Evolutionary conservation across 2,329 filamentous ascomycete species (phyloP), one percentile per base, ranked within the genome.

Genomic region (Colletotrichum euphorbiae): DNA sequence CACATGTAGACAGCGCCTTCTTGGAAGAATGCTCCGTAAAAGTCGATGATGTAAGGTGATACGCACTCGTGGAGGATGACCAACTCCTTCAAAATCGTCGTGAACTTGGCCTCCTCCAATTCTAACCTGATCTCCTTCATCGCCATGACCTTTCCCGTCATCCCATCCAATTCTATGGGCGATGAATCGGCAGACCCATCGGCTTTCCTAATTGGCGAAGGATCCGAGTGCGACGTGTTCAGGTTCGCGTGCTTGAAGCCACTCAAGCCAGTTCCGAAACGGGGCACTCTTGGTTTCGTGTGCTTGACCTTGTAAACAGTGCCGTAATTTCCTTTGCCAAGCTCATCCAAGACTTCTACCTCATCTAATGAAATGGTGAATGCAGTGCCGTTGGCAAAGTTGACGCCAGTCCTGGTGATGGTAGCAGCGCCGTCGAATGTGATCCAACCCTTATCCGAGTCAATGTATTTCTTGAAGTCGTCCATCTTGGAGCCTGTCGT

Each of bases 41-140:
- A 99, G 77, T 99, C 95, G 78, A 99, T 96, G 73, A 99, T 98
- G 79, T 95, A 97, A 0, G 96, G 95, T 2, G 94, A 98, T 3
- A 96, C 85, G 76, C 96, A 99, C 73, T 96, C 92, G 80, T 99
- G 96, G 2, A 99, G 84, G 71, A 99, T 95, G 75, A 99, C 93
- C 54, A 99, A 85, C 80, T 99, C 96, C 88, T 98, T 99, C 74
- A 98, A 91, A 75, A 99, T 99, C 42, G 95, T 94, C 6, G 93
- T 91, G 77, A 99, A 97, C 79, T 99, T 99, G 71, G 93, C 91
- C 78, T 99, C 96, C 75, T 99, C 96, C 60, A 99, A 85, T 79
- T 99, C 96, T 9, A 99, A 84, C 19, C 96, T 89, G 74, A 99
- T 97, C 80, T 99, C 96, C 79, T 99, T 99, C 96, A 99, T 99